Base-by-base conservation (phyloP, 192 early-diverging fungal genomes). In the Linnemannia elongata region DNA sequence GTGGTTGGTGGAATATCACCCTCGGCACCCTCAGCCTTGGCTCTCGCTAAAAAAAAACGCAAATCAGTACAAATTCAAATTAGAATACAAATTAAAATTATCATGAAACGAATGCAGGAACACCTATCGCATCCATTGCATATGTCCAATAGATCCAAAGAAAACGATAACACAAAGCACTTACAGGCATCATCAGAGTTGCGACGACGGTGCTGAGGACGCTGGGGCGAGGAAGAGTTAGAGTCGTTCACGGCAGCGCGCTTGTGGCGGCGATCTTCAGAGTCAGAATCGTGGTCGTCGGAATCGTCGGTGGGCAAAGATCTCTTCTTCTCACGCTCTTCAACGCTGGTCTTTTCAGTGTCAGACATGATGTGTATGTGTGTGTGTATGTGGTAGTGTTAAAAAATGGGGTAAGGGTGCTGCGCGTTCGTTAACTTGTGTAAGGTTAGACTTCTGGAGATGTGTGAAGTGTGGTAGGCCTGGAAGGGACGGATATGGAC, bases 241-340 rank as follows among this genome's bases (percentile, higher is more conserved):
- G 86, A 88, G 68, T 86, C 87, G 47, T 90, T 90, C 42, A 90
- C 83, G 41, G 89, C 89, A 33, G 87, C 86, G 72, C 89, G 86
- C 75, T 90, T 90, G 60, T 86, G 84, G 52, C 89, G 82, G 73
- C 83, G 86, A 72, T 88, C 81, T 33, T 87, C 83, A 20, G 83
- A 81, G 54, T 90, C 89, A 10, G 78, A 77, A 74, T 88, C 87
- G 60, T 86, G 81, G 18, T 90, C 87, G 45, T 90, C 89, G 22
- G 83, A 87, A 74, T 90, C 89, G 49, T 90, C 89, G 38, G 82
- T 79, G 39, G 89, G 89, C 75, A 90, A 75, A 33, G 86, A 82
- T 80, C 89, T 84, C 81, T 90, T 90, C 76, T 88, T 83, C 36
- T 90, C 89, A 75, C 86, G 89, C 68, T 83, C 86, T 57, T 81